Conservation (phyloP, 805 yeast species). For the Jamesozyma jinghongensis region DNA sequence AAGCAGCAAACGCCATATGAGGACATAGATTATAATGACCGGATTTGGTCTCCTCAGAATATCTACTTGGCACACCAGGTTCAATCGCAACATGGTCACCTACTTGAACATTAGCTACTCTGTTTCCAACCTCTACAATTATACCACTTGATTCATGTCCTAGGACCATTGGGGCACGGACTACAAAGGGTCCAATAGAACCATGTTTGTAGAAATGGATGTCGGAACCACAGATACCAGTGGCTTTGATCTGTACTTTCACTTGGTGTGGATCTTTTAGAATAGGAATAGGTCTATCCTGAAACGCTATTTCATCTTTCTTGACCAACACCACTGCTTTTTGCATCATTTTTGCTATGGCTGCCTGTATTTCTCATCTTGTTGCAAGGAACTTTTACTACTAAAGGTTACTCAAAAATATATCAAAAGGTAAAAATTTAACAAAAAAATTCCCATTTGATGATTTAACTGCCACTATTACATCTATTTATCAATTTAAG, state of each 20-base stretch:
- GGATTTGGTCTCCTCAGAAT: conserved; percentile 61
- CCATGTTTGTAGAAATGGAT: conserved; percentile 79
- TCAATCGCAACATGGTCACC: conserved; percentile 88
- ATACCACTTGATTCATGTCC: conserved; percentile 86
- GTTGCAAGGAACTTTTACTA: too few species aligned
- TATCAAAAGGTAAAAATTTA: too few species aligned
- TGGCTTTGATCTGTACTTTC: conserved; percentile 63
- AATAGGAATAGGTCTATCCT: conserved; percentile 59
- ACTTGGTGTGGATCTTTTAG: conserved; percentile 59
- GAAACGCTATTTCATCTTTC: conserved; percentile 54
- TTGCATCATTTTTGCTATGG: conserved; percentile 4
- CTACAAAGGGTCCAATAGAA: conserved; percentile 64
- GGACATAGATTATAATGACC: conserved; percentile 82
- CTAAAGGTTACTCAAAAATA: too few species aligned
- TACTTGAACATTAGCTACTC: conserved; percentile 53
- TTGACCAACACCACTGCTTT: conserved; percentile 53
- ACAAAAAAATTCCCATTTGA: too few species aligned
- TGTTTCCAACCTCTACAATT: conserved; percentile 59
- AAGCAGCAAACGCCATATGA: conserved; percentile 81
- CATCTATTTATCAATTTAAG: too few species aligned
- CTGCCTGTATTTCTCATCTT: too few species aligned
- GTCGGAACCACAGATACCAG: conserved; percentile 86
- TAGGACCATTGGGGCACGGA: conserved; percentile 70
- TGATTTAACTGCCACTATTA: too few species aligned
- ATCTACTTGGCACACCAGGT: conserved; percentile 81